Evolutionary conservation across 2,329 filamentous ascomycete species (phyloP), one percentile per base, ranked within the genome.

Genomic region (Diaporthe citri): DNA sequence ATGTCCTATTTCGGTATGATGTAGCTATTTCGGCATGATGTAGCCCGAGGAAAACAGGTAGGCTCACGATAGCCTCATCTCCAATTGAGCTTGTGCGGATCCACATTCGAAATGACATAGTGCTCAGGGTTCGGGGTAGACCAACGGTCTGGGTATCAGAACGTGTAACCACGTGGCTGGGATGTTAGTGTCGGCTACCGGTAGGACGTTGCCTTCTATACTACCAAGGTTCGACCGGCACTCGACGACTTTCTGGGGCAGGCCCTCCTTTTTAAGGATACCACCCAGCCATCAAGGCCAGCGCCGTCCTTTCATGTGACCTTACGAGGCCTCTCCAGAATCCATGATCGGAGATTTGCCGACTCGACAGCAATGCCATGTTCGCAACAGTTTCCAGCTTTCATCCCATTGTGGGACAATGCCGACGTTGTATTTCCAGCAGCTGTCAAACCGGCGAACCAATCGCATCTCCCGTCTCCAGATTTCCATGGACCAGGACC

Each of bases 381-480:
- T 52, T 67, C 64, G 64, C 64, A 67, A 39, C 31, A 52, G 46
- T 67, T 67, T 67, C 46, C 64, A 52, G 34, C 64, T 67, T 52
- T 67, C 64, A 52, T 67, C 46, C 64, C 64, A 69, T 55, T 69
- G n/a, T 41, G 48, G 46, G 48, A 25, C 31, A 55, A 28, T 69
- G 64, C 64, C 64, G 48, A 41, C 41, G n/a, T 69, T 52, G 31
- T 41, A 41, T 15, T 69, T 69, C 13, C 46, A 55, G 64, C 64
- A 31, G 34, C 48, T 69, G 64, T 69, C 64, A 69, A 69, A 10
- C 48, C n/a, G 64, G 22, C 17, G 48, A 17, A 15, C 64, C 64
- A 69, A 69, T 69, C 64, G 64, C 64, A 69, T 69, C 46, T 55
- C 34, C 4, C n/a, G 17, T 22, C 17, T 20, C 22, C 31, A 41